Evolutionary conservation across 331 rosid species (phyloP).

Genomic region (Rosa hybrid): DNA sequence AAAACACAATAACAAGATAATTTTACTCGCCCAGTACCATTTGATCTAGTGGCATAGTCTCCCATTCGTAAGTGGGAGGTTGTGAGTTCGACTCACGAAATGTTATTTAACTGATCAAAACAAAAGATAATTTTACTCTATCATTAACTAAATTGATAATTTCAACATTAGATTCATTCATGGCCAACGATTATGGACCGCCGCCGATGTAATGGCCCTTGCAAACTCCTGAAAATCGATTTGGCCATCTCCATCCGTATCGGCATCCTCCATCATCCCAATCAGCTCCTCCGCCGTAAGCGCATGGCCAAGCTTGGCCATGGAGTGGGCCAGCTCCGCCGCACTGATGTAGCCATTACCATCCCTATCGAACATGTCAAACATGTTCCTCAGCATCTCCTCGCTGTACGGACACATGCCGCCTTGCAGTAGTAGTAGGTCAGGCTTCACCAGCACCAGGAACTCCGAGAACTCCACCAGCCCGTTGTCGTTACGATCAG

Average conservation of each 20-base stretch:
- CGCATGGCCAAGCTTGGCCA: constrained; percentile 80
- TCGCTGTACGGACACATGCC: constrained; percentile 66
- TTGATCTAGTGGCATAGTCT: too few species aligned
- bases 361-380: constrained; percentile 67
- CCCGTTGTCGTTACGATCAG: constrained; percentile 68
- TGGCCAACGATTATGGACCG: constrained; percentile 73
- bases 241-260: constrained; percentile 67
- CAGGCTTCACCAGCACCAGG: constrained; percentile 67
- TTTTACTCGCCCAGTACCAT: too few species aligned
- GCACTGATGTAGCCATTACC: constrained; percentile 76
- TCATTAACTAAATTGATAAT: background rate
- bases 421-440: constrained; percentile 21
- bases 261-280: constrained; percentile 84
- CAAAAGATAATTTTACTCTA: too few species aligned
- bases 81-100: too few species aligned
- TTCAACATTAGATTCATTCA: background rate
- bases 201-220: constrained; percentile 68
- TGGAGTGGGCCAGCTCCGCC: constrained; percentile 82
- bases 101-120: too few species aligned
- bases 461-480: constrained; percentile 74
- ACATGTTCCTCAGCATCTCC: constrained; percentile 54
- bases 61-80: too few species aligned
- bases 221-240: constrained; percentile 66
- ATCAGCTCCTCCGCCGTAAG: constrained; percentile 66
- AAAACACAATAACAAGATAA: background rate